Conservation (phyloP, 129 eudicot genomes). For the Silybum marianum region DNA sequence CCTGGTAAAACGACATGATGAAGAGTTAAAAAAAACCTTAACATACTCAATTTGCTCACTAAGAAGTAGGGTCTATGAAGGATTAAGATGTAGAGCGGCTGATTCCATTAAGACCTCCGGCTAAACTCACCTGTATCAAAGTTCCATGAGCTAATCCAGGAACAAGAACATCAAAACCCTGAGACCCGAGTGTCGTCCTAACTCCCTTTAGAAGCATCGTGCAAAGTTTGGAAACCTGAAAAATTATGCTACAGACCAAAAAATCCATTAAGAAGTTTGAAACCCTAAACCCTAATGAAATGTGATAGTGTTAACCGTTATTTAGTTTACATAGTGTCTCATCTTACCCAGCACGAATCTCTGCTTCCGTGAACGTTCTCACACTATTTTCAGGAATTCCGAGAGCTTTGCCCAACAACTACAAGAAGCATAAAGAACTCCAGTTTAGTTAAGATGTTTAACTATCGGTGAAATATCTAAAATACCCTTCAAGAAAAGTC, state of each 20-base stretch:
- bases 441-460: neutral
- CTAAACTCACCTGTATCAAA: conserved; percentile 63
- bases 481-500: neutral
- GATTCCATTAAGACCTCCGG: neutral
- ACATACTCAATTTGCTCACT: neutral
- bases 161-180: conserved; percentile 98
- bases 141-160: conserved; percentile 88
- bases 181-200: conserved; percentile 68
- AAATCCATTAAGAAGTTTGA: conserved; percentile 27
- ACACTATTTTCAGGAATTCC: conserved; percentile 87
- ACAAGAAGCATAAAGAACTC: conserved; percentile 38
- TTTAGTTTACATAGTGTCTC: neutral
- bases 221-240: conserved; percentile 95
- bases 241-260: conserved; percentile 45
- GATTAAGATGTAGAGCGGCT: neutral
- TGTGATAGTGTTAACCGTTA: neutral
- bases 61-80: neutral
- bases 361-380: conserved; percentile 86
- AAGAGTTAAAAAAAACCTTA: neutral
- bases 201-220: conserved; percentile 83
- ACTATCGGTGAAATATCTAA: neutral
- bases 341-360: conserved; percentile 93
- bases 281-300: neutral
- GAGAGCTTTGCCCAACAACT: conserved; percentile 87
- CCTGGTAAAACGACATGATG: conserved; percentile 43